These are phyloP conservation scores for Aureobasidium sp. DNA, from an alignment of 2,329 filamentous ascomycete species.

Conservation along the genomic window DNA sequence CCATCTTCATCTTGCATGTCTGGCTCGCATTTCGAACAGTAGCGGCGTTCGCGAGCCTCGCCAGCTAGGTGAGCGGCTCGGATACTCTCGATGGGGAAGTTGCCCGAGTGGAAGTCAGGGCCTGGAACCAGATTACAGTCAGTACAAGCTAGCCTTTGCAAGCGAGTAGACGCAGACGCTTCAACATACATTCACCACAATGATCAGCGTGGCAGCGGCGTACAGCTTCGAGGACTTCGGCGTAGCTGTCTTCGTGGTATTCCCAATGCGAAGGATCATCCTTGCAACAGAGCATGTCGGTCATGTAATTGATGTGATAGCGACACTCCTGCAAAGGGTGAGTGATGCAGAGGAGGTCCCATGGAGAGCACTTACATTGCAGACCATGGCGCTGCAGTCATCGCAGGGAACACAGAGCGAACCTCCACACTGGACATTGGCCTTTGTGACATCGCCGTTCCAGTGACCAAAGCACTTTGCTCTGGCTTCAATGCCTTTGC, in stretches of 20 bases:
- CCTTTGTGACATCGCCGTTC: background rate
- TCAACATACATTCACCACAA: background rate
- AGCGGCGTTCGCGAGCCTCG: background rate
- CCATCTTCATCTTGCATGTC: background rate
- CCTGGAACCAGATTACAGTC: background rate
- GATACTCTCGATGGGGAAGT: constrained; percentile 2
- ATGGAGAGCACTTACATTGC: constrained; percentile 12
- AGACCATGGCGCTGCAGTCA: constrained; percentile 16
- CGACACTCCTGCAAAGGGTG: background rate
- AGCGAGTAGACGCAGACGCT: no score
- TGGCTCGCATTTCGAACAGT: background rate
- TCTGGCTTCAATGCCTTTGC: constrained; percentile 3
- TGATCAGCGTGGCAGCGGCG: background rate
- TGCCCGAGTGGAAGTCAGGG: background rate
- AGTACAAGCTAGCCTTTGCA: background rate
- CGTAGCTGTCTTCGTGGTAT: background rate
- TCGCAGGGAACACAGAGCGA: constrained; percentile 4
- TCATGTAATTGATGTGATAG: constrained; percentile 9
- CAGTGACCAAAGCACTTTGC: constrained; percentile 9
- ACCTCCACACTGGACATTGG: constrained; percentile 5
- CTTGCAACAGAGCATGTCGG: background rate
- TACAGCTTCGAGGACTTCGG: background rate
- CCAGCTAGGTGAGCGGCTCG: background rate
- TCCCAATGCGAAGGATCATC: background rate
- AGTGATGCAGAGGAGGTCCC: background rate